phyloP scores from a whole-genome alignment of 2,329 filamentous ascomycete species.

The Cadophora luteo-olivacea region DNA sequence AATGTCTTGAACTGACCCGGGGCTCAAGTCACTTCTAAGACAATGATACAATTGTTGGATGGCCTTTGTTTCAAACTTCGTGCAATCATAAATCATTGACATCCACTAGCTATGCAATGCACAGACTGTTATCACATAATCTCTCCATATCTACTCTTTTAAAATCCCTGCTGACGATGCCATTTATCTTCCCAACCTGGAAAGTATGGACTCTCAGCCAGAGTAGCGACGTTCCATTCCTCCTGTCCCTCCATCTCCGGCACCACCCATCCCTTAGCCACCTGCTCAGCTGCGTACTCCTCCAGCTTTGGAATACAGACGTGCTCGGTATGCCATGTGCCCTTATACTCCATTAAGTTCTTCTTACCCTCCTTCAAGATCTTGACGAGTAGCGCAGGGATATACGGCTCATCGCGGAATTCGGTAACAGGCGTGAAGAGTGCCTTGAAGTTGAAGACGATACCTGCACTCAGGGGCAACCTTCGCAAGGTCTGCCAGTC shows the following conservation, averaged over 20 bases:
- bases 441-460: slow-evolving; percentile 90
- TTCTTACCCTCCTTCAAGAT: slow-evolving; percentile 75
- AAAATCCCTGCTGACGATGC: slow-evolving; percentile 67
- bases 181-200: slow-evolving; percentile 79
- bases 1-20: no score
- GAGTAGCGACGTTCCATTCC: slow-evolving; percentile 63
- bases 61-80: background rate
- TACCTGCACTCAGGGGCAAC: slow-evolving; percentile 74
- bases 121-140: background rate
- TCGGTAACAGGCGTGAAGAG: slow-evolving; percentile 77
- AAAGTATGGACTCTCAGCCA: slow-evolving; percentile 80
- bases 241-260: slow-evolving; percentile 36
- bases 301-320: slow-evolving; percentile 70
- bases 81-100: slow-evolving; percentile 6
- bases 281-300: slow-evolving; percentile 70
- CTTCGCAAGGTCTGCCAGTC: slow-evolving; percentile 89
- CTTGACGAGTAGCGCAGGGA: slow-evolving; percentile 73
- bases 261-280: slow-evolving; percentile 63
- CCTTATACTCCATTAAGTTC: slow-evolving; percentile 79
- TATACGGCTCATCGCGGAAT: slow-evolving; percentile 73
- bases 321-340: slow-evolving; percentile 80
- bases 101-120: slow-evolving; percentile 2
- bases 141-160: slow-evolving; percentile 10
- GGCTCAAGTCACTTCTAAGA: no score
- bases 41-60: background rate